Base-by-base conservation (phyloP, 805 yeast species). In the Hanseniaspora osmophila region DNA sequence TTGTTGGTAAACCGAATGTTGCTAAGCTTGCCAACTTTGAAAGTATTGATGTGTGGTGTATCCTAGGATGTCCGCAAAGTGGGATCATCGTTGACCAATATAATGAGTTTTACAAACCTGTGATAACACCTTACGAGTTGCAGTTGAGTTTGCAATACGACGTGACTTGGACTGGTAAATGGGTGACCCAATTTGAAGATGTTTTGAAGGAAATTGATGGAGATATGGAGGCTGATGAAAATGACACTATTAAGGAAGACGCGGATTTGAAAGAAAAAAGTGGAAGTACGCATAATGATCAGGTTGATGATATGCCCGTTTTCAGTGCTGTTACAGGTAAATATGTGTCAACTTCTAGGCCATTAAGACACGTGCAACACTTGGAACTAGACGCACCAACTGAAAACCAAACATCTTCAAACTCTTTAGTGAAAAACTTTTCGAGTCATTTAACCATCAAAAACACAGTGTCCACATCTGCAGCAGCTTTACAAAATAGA, bases 1-100 rank as follows among this genome's bases (percentile, higher is more conserved):
- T 88, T 3, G 97, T 92, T 3, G 98, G 98, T 10, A 92, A 92
- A 61, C 97, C 97, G 10, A 92, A 92, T 57, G 96, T 92, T 16
- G 95, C 98, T 22, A 92, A 92, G 57, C 68, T 92, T 44, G 98
- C 97, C 10, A 92, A 92, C 60, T 92, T 92, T 59, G 98, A 90
- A 50, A 79, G 77, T n/a, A 75, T 92, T 12, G 97, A 92, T 53
- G 73, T 84, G 18, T 92, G 98, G 97, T 88, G 94, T 56, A 75
- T 92, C 11, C 63, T 92, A 12, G 98, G 98, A 0, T 92, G 98
- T 60, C 87, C 94, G 10, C 86, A 87, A 54, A 88, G 94, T 44
- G 98, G 98, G 5, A 80, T 90, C 19, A 78, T 90, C 33, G 61
- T 92, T 12, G 95, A 90, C 60, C 76, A 79, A 47, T 67, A 66